These are phyloP conservation scores for Gypsophila paniculata DNA, from an alignment of 179 eudicot genomes.

Conservation along the genomic window DNA sequence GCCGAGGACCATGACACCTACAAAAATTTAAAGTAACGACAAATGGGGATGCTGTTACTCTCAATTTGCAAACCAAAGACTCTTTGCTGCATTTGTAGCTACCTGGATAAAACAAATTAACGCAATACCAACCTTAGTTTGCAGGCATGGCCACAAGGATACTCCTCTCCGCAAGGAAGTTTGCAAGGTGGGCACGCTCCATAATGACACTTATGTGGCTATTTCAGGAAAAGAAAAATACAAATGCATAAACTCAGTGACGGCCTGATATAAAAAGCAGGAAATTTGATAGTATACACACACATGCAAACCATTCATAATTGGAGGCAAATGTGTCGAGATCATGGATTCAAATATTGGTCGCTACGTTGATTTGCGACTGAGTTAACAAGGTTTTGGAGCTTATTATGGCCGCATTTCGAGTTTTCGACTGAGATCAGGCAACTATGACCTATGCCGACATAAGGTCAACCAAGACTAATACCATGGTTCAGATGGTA, in stretches of 20 bases:
- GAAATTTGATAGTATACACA: background rate
- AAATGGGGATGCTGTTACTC: background rate
- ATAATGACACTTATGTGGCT: slow-evolving; percentile 98
- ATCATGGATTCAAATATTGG: background rate
- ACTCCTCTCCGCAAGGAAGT: slow-evolving; percentile 76
- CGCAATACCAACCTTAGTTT: slow-evolving; percentile 51
- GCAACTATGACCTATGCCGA: background rate
- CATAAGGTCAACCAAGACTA: background rate
- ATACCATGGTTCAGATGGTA: background rate
- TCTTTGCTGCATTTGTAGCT: background rate
- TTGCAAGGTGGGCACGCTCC: slow-evolving; percentile 93
- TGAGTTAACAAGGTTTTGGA: background rate
- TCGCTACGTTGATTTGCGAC: background rate
- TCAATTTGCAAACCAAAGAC: background rate
- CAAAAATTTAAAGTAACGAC: slow-evolving; percentile 9
- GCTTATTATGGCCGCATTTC: background rate
- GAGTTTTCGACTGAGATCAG: background rate
- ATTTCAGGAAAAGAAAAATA: slow-evolving; percentile 2
- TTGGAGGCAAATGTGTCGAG: background rate
- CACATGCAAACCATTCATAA: background rate
- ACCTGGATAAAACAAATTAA: slow-evolving; percentile 5
- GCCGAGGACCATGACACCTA: slow-evolving; percentile 95
- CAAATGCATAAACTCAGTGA: background rate
- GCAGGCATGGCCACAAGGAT: slow-evolving; percentile 81
- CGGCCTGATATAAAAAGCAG: background rate